These are phyloP conservation scores for Inga laurina DNA, from an alignment of 306 rosid species.

Conservation along the genomic window DNA sequence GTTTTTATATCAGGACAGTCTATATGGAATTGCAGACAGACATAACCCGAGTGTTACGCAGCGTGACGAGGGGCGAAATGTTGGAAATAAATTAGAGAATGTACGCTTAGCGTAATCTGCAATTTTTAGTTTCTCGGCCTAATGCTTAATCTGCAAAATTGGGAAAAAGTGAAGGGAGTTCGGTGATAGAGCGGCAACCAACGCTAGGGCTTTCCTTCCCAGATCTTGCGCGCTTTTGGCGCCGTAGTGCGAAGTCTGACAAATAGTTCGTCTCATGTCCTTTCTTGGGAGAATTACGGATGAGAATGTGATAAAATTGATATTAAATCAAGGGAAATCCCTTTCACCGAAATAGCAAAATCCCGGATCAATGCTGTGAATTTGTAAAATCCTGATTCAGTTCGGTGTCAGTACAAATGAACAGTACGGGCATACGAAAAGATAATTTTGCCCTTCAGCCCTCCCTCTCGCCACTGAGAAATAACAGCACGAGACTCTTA, in stretches of 20 bases:
- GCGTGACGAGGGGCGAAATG: background rate
- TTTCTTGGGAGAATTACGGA: too few species aligned
- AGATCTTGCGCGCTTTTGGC: constrained; percentile 27
- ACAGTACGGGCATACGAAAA: too few species aligned
- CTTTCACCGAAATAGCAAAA: too few species aligned
- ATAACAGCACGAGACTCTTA: too few species aligned
- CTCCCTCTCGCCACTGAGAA: too few species aligned
- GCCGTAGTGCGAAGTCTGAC: background rate
- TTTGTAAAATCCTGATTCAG: too few species aligned
- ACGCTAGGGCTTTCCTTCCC: constrained; percentile 18
- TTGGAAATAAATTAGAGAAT: background rate
- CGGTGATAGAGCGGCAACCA: constrained; percentile 29
- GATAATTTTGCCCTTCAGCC: too few species aligned
- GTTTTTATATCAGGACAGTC: background rate
- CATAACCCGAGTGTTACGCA: constrained; percentile 3
- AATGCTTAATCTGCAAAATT: constrained; percentile 31
- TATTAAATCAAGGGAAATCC: too few species aligned
- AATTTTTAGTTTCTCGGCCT: background rate
- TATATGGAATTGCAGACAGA: constrained; percentile 23
- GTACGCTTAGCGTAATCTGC: constrained; percentile 32
- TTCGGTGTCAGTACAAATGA: too few species aligned
- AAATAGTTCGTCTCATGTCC: background rate
- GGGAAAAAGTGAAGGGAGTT: constrained; percentile 20
- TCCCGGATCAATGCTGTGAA: too few species aligned
- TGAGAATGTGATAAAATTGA: too few species aligned